Base-by-base conservation (phyloP, 2,329 filamentous ascomycete genomes). In the Aplosporella prunicola region DNA sequence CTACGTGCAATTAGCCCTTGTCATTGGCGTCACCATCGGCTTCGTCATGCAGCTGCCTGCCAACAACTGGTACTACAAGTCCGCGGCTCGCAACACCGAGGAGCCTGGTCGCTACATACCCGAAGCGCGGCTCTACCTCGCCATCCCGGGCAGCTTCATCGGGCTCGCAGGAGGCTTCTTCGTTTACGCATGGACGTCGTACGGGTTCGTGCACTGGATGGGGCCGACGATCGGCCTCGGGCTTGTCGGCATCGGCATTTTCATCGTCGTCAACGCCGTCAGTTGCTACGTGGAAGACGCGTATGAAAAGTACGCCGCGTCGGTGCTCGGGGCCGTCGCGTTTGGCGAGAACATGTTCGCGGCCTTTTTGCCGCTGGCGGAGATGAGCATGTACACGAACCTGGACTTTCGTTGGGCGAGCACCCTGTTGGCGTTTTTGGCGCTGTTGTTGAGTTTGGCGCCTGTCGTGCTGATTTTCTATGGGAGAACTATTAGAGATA, bases 371-470 rank as follows among this genome's bases (percentile, higher is more conserved):
- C 67, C 67, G 1, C 47, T 73, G 17, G 64, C 66, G 1, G 60
- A 65, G 17, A 54, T 61, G 41, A 57, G 51, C 25, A 66, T 71
- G 63, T 72, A 71, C 45, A 55, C 55, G 3, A 59, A 56, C 20
- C 48, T 72, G 6, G 67, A 65, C 0, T 66, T 68, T 32, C 54
- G 63, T 1, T 71, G 66, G 67, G 68, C 67, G 16, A 68, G 66
- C 43, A 64, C 56, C 14, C 41, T 71, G 16, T 44, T 71, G 24
- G 68, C 52, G 0, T 65, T 69, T 22, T 35, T 68, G 2, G 63
- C 62, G 8, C 38, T 71, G 30, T 40, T 50, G 8, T 43, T 72
- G 35, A 65, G 61, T 32, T 60, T 58, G 20, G 63, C 63, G 23
- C 69, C 67, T 0, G 50, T 71, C 11, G 49, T 67, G 3, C 51